Evolutionary conservation across 139 green algal species (phyloP), one percentile per base, ranked within the genome.

Genomic region (Trebouxia sp.): DNA sequence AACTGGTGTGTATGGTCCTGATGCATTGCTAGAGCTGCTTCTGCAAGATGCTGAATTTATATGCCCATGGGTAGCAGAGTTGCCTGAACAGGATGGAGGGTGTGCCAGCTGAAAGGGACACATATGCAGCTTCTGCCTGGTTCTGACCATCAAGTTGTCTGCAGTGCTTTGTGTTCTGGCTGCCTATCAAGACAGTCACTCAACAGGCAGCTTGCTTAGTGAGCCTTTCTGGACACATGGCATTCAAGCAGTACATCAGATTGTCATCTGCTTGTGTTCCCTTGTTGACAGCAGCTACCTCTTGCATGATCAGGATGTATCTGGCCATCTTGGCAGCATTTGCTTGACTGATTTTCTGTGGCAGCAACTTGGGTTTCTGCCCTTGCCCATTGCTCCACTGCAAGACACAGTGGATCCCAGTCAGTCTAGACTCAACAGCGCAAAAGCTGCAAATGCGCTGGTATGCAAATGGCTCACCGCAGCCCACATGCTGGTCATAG

Each of bases 401-500:
- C 62, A 70, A 22, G 9, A 70, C 56, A 67, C 58, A 9, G 30
- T 39, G 22, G 30, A 10, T 69, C n/a, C 0, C 56, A 67, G 26
- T 39, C 37, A 39, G n/a, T 53, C 47, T 53, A 26, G 47, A 53
- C 47, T 5, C n/a, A n/a, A n/a, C n/a, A n/a, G n/a, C n/a, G n/a
- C 47, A 53, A 5, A 5, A 53, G 47, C 4, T 26, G n/a, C 47
- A 53, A 14, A 53, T 26, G 47, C 15, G 20, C 15, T 3, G 3
- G 47, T 53, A 6, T 53, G 47, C 47, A 53, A 53, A 6, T 2
- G 47, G 20, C 47, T 72, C 15, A 72, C 62, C 62, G 12, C 11
- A 28, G 62, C n/a, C 62, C 62, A 72, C 62, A 72, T 72, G 35
- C 32, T 41, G 32, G 2, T 45, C 62, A 72, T 72, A 24, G 62